These are phyloP conservation scores for Bacterosira constricta DNA, from an alignment of 108 stramenopile genomes.

Conservation along the genomic window DNA sequence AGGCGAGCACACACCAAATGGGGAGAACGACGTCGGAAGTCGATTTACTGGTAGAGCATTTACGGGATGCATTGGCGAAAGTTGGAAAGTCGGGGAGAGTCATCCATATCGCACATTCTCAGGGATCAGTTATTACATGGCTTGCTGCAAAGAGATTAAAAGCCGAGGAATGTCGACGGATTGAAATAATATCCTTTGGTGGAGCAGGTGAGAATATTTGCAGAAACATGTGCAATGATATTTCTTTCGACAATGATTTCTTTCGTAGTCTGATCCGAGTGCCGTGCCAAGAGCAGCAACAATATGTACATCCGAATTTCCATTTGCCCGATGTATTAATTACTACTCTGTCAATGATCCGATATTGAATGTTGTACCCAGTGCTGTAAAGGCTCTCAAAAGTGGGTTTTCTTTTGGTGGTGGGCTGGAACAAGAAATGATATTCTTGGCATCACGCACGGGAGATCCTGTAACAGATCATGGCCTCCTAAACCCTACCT, in stretches of 20 bases:
- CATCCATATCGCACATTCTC: conserved; percentile 89
- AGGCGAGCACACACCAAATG: conserved; percentile 81
- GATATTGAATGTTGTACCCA: conserved; percentile 75
- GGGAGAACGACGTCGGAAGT: conserved; percentile 75
- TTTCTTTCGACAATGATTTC: too few relatives aligned
- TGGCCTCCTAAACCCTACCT: conserved; percentile 77
- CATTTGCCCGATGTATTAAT: conserved; percentile 83
- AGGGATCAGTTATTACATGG: conserved; percentile 84
- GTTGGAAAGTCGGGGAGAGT: conserved; percentile 75
- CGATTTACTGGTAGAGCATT: conserved; percentile 68
- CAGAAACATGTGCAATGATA: too few relatives aligned
- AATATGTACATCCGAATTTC: conserved; percentile 63
- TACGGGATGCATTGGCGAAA: conserved; percentile 59
- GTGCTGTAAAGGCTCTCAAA: conserved; percentile 70
- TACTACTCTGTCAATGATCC: conserved; percentile 92
- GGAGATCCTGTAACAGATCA: conserved; percentile 86
- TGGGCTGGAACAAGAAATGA: conserved; percentile 48
- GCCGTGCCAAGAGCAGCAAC: conserved; percentile 65
- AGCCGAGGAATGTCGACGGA: conserved; percentile 68
- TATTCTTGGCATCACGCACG: conserved; percentile 43
- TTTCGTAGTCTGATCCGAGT: too few relatives aligned
- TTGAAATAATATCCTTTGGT: conserved; percentile 83
- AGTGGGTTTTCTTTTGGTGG: conserved; percentile 63
- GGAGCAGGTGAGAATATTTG: conserved; percentile 45
- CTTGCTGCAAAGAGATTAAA: conserved; percentile 73